Evolutionary conservation across 2,329 filamentous ascomycete species (phyloP).

Genomic region (Xylaria hypoxylon): DNA sequence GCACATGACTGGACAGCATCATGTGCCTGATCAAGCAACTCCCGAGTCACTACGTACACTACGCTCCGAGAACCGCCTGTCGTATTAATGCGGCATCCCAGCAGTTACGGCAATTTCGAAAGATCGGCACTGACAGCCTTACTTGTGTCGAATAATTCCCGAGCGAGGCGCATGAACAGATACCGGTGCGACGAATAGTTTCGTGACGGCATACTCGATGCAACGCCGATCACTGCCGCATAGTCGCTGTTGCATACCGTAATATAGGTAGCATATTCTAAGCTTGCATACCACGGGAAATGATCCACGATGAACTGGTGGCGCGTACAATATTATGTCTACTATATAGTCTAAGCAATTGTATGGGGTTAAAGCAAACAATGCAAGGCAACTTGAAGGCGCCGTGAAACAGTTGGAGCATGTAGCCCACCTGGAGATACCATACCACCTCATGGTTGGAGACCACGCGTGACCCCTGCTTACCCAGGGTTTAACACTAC

Average conservation of each 20-base stretch:
- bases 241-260: neutral
- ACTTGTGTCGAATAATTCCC: conserved; percentile 19
- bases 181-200: conserved; percentile 23
- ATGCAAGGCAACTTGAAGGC: neutral
- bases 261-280: neutral
- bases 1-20: conserved; percentile 3
- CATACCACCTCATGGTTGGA: neutral
- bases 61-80: too few relatives aligned
- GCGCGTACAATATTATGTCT: neutral
- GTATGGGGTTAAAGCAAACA: neutral
- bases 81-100: too few relatives aligned
- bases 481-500: too few relatives aligned
- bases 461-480: neutral
- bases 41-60: too few relatives aligned
- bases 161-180: conserved; percentile 13
- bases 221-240: conserved; percentile 15
- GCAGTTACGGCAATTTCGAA: neutral
- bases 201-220: conserved; percentile 11
- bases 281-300: conserved; percentile 11
- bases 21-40: conserved; percentile 3
- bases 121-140: conserved; percentile 30
- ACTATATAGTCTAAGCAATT: neutral
- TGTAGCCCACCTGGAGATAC: too few relatives aligned
- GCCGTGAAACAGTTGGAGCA: neutral
- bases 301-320: conserved; percentile 14